A percentile compares a stretch with the other conserved stretches of the same genome.
Conservation (phyloP, 2,329 filamentous ascomycete species). For the Nemania sp. region DNA sequence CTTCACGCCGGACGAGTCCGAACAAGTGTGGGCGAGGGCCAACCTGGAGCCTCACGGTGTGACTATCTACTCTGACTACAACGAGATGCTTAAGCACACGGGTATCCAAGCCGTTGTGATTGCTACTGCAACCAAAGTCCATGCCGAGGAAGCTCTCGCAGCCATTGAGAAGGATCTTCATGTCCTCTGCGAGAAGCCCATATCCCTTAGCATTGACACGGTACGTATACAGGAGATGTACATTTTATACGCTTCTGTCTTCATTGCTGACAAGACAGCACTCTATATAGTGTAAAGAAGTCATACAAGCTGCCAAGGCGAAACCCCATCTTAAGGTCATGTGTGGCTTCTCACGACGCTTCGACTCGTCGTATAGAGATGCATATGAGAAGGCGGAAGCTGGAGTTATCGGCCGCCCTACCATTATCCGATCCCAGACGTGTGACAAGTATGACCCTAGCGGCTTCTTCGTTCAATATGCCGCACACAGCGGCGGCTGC, state of each 20-base stretch:
- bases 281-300: conserved; percentile 64
- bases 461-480: conserved; percentile 77
- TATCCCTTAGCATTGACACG: conserved; percentile 69
- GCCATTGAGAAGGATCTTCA: conserved; percentile 67
- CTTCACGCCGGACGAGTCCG: conserved; percentile 59
- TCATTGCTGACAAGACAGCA: neutral
- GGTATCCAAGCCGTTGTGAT: conserved; percentile 59
- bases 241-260: neutral
- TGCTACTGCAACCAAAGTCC: conserved; percentile 61
- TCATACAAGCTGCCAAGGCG: conserved; percentile 61
- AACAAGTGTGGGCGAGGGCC: conserved; percentile 59
- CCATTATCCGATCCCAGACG: conserved; percentile 73
- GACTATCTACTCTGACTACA: conserved; percentile 58
- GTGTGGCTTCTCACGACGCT: conserved; percentile 74
- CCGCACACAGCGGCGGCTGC: conserved; percentile 73
- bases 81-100: conserved; percentile 57
- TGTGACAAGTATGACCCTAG: conserved; percentile 74
- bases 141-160: conserved; percentile 68
- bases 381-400: conserved; percentile 64
- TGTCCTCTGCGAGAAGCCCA: conserved; percentile 70
- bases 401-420: conserved; percentile 69
- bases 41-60: conserved; percentile 57
- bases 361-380: conserved; percentile 74
- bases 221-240: conserved; percentile 55
- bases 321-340: conserved; percentile 72